Evolutionary conservation across 345 rosid species (phyloP).

Genomic region (Isatis tinctoria): DNA sequence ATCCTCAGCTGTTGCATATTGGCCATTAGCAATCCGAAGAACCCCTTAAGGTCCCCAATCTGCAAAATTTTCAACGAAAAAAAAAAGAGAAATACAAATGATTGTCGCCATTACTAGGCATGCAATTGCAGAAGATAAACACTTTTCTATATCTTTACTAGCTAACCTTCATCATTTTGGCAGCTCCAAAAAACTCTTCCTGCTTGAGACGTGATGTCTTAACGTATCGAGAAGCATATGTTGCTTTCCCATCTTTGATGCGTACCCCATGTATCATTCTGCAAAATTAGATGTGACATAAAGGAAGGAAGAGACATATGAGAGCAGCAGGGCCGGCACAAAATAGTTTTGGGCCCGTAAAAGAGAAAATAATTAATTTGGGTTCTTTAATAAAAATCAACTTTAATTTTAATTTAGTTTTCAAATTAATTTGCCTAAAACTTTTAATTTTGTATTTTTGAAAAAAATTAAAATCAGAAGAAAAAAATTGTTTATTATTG

Average conservation of each 20-base stretch:
- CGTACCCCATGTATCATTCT: constrained; percentile 96
- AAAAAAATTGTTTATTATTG: no score
- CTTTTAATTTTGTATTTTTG: no score
- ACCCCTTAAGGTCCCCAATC: constrained; percentile 88
- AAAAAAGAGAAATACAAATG: neutral
- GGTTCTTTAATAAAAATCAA: neutral
- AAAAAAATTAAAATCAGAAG: no score
- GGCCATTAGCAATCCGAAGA: constrained; percentile 78
- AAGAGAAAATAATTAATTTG: neutral
- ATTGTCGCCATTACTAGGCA: neutral
- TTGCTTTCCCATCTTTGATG: constrained; percentile 83
- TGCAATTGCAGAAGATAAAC: neutral
- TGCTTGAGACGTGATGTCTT: constrained; percentile 78
- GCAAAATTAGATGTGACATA: neutral
- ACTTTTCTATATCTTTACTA: no score
- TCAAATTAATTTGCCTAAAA: no score
- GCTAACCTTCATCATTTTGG: constrained; percentile 82
- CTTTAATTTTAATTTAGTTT: neutral
- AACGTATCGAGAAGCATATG: constrained; percentile 73
- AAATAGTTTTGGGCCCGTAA: no score
- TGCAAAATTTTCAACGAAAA: constrained; percentile 23
- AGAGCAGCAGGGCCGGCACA: neutral
- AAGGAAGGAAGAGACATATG: neutral
- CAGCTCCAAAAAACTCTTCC: constrained; percentile 74
- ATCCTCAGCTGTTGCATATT: constrained; percentile 56